A percentile compares a stretch with the other conserved stretches of the same genome.
phyloP scores from a whole-genome alignment of 179 eudicot species.

The Spergularia azorica region DNA sequence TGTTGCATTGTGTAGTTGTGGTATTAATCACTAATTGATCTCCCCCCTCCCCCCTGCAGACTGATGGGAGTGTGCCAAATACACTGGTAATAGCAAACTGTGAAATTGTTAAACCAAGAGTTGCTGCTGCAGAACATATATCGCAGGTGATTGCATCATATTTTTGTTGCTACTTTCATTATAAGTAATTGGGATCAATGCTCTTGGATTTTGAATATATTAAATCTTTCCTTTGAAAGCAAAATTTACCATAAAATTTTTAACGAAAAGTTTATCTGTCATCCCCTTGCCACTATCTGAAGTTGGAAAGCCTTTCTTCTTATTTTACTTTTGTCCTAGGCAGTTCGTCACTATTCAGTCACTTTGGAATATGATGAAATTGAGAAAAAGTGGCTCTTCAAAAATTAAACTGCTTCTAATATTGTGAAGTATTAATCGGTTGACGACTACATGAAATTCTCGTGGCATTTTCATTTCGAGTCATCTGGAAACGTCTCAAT shows the following conservation, averaged over 20 bases:
- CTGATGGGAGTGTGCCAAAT: slow-evolving; percentile 97
- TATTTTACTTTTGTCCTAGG: not conserved
- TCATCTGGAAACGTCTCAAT: too few relatives aligned
- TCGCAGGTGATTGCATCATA: slow-evolving; percentile 59
- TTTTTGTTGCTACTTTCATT: not conserved
- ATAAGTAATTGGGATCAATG: not conserved
- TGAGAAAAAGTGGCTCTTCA: too few relatives aligned
- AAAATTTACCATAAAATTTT: not conserved
- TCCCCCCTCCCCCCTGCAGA: slow-evolving; percentile 39
- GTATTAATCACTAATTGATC: not conserved
- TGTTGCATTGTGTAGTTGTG: not conserved
- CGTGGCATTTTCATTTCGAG: too few relatives aligned
- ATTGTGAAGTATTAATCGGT: too few relatives aligned
- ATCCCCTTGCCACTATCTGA: not conserved
- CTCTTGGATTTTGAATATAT: not conserved
- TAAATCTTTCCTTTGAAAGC: not conserved
- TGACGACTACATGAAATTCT: too few relatives aligned
- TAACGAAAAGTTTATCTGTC: not conserved
- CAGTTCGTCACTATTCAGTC: not conserved
- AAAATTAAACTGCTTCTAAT: not conserved
- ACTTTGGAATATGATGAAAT: too few relatives aligned
- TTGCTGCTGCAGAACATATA: slow-evolving; percentile 99
- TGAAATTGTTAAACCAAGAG: slow-evolving; percentile 96
- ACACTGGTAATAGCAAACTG: slow-evolving; percentile 97
- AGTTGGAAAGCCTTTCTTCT: not conserved